phyloP scores from a whole-genome alignment of 2,329 filamentous ascomycete species.

The Lasiodiplodia sp. region DNA sequence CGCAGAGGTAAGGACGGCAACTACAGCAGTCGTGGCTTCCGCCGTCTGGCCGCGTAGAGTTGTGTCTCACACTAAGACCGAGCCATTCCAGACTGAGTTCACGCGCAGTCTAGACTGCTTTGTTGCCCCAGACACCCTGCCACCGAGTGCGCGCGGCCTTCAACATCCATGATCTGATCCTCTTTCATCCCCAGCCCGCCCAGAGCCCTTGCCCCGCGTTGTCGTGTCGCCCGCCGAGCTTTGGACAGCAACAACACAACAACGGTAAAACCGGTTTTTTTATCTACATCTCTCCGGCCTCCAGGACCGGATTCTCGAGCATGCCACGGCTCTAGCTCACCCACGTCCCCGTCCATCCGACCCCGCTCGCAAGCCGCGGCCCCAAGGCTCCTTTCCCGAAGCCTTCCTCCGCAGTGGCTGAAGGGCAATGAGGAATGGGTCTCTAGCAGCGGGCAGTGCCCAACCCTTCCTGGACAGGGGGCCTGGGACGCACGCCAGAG shows the following conservation, averaged over 20 bases:
- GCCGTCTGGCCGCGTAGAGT: neutral
- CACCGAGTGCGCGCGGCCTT: slow-evolving; percentile 4
- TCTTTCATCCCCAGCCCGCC: neutral
- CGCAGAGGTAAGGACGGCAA: neutral
- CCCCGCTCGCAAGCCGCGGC: neutral
- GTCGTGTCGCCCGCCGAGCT: neutral
- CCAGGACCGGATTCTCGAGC: neutral
- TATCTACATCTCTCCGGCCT: neutral
- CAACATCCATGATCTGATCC: neutral
- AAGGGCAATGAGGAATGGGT: slow-evolving; percentile 24
- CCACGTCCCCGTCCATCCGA: neutral
- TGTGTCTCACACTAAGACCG: neutral
- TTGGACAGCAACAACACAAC: neutral
- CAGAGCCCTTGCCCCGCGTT: neutral
- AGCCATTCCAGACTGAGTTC: neutral
- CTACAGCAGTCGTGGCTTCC: neutral
- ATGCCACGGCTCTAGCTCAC: neutral
- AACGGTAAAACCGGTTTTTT: neutral
- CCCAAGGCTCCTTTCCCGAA: neutral
- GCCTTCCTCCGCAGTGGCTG: neutral
- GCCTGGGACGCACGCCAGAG: neutral
- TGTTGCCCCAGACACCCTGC: slow-evolving; percentile 19
- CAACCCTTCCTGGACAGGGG: neutral
- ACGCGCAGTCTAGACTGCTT: slow-evolving; percentile 18
- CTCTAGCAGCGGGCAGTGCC: slow-evolving; percentile 8